Evolutionary conservation across 768 basidiomycete genomes (phyloP).

Genomic region (Hydnomerulius pinastri): DNA sequence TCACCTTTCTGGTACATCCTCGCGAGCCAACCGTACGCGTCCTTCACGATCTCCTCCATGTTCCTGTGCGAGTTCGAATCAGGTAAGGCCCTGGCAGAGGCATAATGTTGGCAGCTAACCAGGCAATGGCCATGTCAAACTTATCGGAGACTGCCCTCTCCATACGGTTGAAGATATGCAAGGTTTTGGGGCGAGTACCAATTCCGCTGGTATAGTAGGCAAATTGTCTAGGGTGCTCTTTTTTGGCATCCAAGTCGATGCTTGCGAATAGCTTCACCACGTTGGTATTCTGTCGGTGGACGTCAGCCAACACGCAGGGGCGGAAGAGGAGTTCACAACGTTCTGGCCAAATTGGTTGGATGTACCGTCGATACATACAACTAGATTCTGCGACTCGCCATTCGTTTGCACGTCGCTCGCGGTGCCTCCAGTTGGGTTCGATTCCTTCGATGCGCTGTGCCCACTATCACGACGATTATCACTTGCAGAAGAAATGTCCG

Average conservation of each 20-base stretch:
- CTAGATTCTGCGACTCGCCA: not conserved
- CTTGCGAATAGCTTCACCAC: conserved; percentile 38
- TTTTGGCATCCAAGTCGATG: conserved; percentile 21
- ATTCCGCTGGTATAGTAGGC: conserved; percentile 42
- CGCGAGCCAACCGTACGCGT: conserved; percentile 36
- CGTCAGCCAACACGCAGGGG: conserved; percentile 2
- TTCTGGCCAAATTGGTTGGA: conserved; percentile 21
- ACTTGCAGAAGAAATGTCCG: not conserved
- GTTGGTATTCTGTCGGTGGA: conserved; percentile 35
- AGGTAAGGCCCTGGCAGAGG: not conserved
- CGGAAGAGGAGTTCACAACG: not conserved
- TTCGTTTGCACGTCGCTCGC: not conserved
- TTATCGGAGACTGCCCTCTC: conserved; percentile 21
- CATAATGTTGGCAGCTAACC: conserved; percentile 23
- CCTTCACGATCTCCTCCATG: conserved; percentile 35
- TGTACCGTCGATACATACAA: conserved; percentile 2
- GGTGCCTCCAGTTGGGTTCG: not conserved
- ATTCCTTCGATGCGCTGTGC: not conserved
- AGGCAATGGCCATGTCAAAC: conserved; percentile 40
- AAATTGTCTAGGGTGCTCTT: conserved; percentile 19
- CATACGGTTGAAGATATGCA: conserved; percentile 23
- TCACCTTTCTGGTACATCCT: conserved; percentile 33
- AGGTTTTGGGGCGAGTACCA: conserved; percentile 34
- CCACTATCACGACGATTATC: not conserved
- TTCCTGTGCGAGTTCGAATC: conserved; percentile 28